These are phyloP conservation scores for Paracamarosporium sp. DNA, from an alignment of 2,329 filamentous ascomycete genomes.

Conservation along the genomic window DNA sequence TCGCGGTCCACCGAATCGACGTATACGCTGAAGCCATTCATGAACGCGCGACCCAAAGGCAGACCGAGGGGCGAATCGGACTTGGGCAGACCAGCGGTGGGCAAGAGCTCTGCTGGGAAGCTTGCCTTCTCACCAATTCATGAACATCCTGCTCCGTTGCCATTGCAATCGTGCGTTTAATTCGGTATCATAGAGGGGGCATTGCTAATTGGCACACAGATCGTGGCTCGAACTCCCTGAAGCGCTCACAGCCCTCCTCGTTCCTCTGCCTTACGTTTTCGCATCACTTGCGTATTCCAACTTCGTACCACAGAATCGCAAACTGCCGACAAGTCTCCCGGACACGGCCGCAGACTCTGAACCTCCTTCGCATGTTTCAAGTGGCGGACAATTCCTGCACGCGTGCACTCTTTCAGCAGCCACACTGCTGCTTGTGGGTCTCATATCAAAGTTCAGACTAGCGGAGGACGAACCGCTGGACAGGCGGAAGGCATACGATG, in stretches of 20 bases:
- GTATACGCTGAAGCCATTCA: slow-evolving; percentile 37
- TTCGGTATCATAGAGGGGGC: too few species aligned
- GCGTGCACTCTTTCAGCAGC: slow-evolving; percentile 55
- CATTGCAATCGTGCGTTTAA: slow-evolving; percentile 30
- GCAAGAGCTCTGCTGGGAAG: slow-evolving; percentile 27
- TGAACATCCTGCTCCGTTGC: slow-evolving; percentile 28
- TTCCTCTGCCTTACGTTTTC: slow-evolving; percentile 57
- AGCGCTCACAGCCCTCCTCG: slow-evolving; percentile 57
- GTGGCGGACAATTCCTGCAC: slow-evolving; percentile 46
- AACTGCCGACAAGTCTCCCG: slow-evolving; percentile 27
- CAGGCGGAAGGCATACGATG: slow-evolving; percentile 40
- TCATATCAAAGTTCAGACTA: slow-evolving; percentile 44
- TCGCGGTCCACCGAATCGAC: slow-evolving; percentile 36
- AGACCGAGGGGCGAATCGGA: slow-evolving; percentile 55
- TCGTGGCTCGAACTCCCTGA: slow-evolving; percentile 51
- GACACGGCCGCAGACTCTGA: slow-evolving; percentile 26
- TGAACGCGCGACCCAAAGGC: slow-evolving; percentile 36
- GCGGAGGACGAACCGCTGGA: slow-evolving; percentile 39
- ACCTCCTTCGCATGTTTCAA: slow-evolving; percentile 8
- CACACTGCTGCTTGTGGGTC: slow-evolving; percentile 53
- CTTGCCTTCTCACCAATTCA: slow-evolving; percentile 45
- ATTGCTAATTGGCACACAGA: slow-evolving; percentile 23
- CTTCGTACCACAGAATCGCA: slow-evolving; percentile 17
- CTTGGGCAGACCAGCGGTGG: slow-evolving; percentile 46
- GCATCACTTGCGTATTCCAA: slow-evolving; percentile 54